Conservation (phyloP, 495 filamentous ascomycete genomes). For the Penicillium paxilli region DNA sequence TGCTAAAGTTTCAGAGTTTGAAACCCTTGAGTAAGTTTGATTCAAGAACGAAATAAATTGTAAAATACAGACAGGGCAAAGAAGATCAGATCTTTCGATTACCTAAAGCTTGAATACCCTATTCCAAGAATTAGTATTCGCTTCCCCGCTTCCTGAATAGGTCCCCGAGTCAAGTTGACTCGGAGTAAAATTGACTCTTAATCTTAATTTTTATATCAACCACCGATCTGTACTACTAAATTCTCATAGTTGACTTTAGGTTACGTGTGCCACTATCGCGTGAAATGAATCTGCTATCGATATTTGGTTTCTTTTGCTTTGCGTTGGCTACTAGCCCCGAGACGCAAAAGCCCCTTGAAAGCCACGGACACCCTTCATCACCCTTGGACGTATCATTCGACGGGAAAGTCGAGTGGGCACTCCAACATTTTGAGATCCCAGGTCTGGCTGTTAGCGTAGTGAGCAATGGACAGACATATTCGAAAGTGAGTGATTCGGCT, state of each 20-base stretch:
- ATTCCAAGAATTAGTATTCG: no score
- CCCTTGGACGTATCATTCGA: slow-evolving; percentile 3
- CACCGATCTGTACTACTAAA: no score
- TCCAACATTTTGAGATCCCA: slow-evolving; percentile 5
- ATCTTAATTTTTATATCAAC: background rate
- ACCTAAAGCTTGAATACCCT: no score
- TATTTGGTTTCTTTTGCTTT: background rate
- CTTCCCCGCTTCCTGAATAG: background rate
- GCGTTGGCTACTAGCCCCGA: background rate
- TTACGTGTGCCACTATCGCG: background rate
- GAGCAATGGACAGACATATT: background rate
- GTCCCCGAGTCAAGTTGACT: background rate
- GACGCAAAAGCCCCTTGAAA: slow-evolving; percentile 1
- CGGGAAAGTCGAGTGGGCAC: slow-evolving; percentile 5
- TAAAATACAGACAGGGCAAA: no score
- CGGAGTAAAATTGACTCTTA: background rate
- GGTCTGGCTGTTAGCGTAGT: slow-evolving; percentile 10
- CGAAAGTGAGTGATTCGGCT: slow-evolving; percentile 1
- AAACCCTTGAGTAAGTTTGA: no score
- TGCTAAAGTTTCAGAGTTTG: no score
- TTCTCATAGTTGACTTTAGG: background rate
- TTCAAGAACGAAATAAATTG: no score
- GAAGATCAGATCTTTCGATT: background rate
- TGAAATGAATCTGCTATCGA: background rate
- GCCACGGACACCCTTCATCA: background rate